These are phyloP conservation scores for Mycena metata DNA, from an alignment of 768 basidiomycete species.

Conservation along the genomic window DNA sequence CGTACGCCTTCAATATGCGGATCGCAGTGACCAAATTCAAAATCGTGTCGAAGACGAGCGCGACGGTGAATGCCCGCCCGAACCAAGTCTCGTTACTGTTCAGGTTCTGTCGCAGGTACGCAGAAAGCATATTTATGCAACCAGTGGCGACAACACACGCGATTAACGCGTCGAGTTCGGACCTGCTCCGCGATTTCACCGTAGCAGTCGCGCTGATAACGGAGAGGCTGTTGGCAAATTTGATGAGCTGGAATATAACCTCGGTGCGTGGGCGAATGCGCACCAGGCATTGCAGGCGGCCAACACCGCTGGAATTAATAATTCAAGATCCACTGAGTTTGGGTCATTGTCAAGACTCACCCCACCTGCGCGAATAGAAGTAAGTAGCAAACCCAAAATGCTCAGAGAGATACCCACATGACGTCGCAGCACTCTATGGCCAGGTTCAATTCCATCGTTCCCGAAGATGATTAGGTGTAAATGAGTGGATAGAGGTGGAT, in stretches of 20 bases:
- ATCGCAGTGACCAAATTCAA: slow-evolving; percentile 24
- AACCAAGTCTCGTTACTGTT: slow-evolving; percentile 24
- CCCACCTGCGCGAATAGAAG: slow-evolving; percentile 11
- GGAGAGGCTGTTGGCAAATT: slow-evolving; percentile 7
- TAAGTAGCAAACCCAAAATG: no score
- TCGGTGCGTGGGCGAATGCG: not conserved
- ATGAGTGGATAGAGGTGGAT: no score
- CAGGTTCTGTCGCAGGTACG: slow-evolving; percentile 20
- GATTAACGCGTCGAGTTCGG: slow-evolving; percentile 20
- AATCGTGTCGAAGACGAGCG: slow-evolving; percentile 15
- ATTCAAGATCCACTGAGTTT: not conserved
- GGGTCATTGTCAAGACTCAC: not conserved
- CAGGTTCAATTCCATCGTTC: not conserved
- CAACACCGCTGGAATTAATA: slow-evolving; percentile 10
- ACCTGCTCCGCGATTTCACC: not conserved
- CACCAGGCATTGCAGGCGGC: slow-evolving; percentile 24
- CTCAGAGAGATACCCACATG: not conserved
- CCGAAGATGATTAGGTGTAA: no score
- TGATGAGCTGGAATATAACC: not conserved
- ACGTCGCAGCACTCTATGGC: slow-evolving; percentile 1
- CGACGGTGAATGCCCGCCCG: slow-evolving; percentile 13
- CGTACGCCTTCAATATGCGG: slow-evolving; percentile 15
- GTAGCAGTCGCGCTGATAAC: slow-evolving; percentile 15
- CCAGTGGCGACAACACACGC: slow-evolving; percentile 16
- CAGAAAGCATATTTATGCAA: slow-evolving; percentile 20